These are phyloP conservation scores for Sistotremastrum niveocremeum DNA, from an alignment of 768 basidiomycete genomes.

Conservation along the genomic window DNA sequence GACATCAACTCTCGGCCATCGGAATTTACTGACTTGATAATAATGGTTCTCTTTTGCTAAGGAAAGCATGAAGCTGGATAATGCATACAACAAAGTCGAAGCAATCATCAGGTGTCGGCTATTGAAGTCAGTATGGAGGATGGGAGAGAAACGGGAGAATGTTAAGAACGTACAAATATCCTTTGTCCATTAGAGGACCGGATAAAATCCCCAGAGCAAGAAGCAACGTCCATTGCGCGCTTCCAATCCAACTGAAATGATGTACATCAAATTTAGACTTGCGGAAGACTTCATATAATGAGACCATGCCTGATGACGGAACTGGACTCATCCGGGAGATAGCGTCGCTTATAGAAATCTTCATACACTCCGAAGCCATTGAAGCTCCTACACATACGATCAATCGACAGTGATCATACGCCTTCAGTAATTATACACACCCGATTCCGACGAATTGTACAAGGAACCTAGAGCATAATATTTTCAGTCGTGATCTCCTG, in stretches of 20 bases:
- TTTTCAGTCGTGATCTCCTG: no score
- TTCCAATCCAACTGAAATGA: constrained; percentile 30
- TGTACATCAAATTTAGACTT: background rate
- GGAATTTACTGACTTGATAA: constrained; percentile 23
- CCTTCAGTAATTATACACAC: constrained; percentile 5
- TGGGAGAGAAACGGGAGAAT: background rate
- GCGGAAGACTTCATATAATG: constrained; percentile 1
- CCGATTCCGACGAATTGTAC: constrained; percentile 27
- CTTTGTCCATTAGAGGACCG: constrained; percentile 37
- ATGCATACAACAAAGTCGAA: constrained; percentile 30
- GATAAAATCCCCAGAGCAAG: constrained; percentile 30
- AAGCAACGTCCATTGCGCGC: constrained; percentile 33
- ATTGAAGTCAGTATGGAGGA: background rate
- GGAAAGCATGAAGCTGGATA: constrained; percentile 34
- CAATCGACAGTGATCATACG: background rate
- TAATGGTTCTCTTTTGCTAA: constrained; percentile 27
- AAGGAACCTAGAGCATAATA: constrained; percentile 16
- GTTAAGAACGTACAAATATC: constrained; percentile 29
- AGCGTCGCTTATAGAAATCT: constrained; percentile 28
- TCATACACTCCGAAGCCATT: constrained; percentile 31
- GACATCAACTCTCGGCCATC: background rate
- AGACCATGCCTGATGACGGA: constrained; percentile 25
- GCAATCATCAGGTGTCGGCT: constrained; percentile 32
- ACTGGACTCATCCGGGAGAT: constrained; percentile 22
- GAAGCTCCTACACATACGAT: constrained; percentile 16